Evolutionary conservation across 352 stramenopile genomes (phyloP).

Genomic region (Phytophthora palmivora): DNA sequence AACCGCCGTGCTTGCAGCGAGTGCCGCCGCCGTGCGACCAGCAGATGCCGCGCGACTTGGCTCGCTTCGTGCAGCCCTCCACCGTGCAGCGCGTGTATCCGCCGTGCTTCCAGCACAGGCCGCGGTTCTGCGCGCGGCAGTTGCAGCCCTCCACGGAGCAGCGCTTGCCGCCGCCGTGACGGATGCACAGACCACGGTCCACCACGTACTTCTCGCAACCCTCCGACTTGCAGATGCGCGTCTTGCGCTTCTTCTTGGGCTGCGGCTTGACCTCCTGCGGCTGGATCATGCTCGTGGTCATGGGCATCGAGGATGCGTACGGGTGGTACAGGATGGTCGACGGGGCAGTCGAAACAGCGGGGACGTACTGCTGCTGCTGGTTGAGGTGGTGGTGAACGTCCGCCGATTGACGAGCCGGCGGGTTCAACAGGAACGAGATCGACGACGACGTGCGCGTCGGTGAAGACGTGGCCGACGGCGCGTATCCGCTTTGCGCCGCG

Average conservation of each 20-base stretch:
- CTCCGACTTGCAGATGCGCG: conserved; percentile 50
- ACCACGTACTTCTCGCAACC: conserved; percentile 69
- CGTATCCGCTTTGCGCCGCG: conserved; percentile 20
- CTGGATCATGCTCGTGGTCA: conserved; percentile 19
- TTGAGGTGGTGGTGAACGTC: conserved; percentile 14
- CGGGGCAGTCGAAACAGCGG: conserved; percentile 5
- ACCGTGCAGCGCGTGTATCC: conserved; percentile 61
- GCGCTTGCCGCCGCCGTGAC: conserved; percentile 83
- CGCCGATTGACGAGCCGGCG: conserved; percentile 16
- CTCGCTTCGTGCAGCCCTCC: conserved; percentile 52
- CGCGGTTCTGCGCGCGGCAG: conserved; percentile 62
- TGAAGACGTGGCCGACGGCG: conserved; percentile 20
- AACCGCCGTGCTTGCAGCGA: too few relatives aligned
- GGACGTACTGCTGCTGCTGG: conserved; percentile 16
- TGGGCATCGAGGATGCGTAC: conserved; percentile 18
- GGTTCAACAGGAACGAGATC: conserved; percentile 48
- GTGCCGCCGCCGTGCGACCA: too few relatives aligned
- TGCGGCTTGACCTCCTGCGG: conserved; percentile 18
- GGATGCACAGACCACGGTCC: conserved; percentile 73
- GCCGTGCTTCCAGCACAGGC: conserved; percentile 45
- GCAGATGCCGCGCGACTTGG: conserved; percentile 16
- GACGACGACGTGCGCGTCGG: conserved; percentile 31
- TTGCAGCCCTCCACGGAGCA: conserved; percentile 66
- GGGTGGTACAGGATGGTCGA: conserved; percentile 36
- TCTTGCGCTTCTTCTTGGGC: conserved; percentile 51